Percentiles rank a stretch among this genome's conserved stretches.
Conservation (phyloP, 2,329 filamentous ascomycete species). For the Leptodontidium sp. region DNA sequence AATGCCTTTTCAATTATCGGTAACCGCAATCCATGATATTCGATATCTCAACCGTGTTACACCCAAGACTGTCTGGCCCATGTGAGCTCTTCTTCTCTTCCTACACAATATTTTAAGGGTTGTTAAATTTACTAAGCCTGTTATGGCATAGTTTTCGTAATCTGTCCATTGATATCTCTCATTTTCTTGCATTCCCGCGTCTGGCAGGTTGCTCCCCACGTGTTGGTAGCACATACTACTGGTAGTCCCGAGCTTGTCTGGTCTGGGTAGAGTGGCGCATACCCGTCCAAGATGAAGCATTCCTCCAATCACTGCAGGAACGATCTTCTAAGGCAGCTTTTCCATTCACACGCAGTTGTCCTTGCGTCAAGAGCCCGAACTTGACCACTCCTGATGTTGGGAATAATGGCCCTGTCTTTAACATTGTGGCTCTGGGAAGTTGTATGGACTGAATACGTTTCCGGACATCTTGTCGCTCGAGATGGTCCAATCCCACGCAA, state of each 20-base stretch:
- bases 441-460: conserved; percentile 29
- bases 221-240: conserved; percentile 16
- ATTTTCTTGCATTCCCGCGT: conserved; percentile 20
- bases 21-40: conserved; percentile 15
- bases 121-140: background rate
- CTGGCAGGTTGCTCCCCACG: conserved; percentile 11
- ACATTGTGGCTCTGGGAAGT: conserved; percentile 31
- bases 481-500: conserved; percentile 36
- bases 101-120: background rate
- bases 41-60: conserved; percentile 20
- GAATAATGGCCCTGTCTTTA: conserved; percentile 35
- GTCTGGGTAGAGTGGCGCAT: conserved; percentile 37
- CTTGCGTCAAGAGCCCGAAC: conserved; percentile 39
- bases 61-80: conserved; percentile 20
- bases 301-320: conserved; percentile 38
- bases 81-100: conserved; percentile 18
- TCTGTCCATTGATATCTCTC: conserved; percentile 10
- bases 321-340: conserved; percentile 29
- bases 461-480: conserved; percentile 26
- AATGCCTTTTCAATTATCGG: conserved; percentile 15
- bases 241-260: conserved; percentile 25
- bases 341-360: conserved; percentile 31
- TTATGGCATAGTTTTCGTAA: conserved; percentile 13
- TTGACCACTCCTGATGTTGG: conserved; percentile 34
- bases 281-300: conserved; percentile 44